phyloP scores from a whole-genome alignment of 441 rosid genomes.

The Viola pubescens region DNA sequence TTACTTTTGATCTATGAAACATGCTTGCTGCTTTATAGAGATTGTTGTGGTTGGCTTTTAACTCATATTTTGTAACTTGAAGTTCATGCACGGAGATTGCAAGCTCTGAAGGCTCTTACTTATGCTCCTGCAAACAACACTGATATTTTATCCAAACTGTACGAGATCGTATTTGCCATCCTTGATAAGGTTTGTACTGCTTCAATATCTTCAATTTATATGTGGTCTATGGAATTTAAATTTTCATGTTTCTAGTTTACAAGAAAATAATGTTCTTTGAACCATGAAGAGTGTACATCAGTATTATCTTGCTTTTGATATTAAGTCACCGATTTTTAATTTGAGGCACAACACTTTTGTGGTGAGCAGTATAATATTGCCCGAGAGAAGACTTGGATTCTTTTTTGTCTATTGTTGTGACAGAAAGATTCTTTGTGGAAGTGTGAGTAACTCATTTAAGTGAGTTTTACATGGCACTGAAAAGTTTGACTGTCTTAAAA shows the following conservation, averaged over 20 bases:
- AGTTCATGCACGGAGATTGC: slow-evolving; percentile 96
- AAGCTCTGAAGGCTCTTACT: slow-evolving; percentile 97
- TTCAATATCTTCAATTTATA: slow-evolving; percentile 15
- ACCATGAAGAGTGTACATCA: not conserved
- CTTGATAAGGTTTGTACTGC: slow-evolving; percentile 75
- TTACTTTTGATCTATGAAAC: too few relatives aligned
- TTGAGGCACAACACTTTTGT: not conserved
- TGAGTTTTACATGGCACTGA: too few relatives aligned
- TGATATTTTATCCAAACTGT: slow-evolving; percentile 74
- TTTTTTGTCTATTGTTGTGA: too few relatives aligned
- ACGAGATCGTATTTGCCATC: slow-evolving; percentile 87
- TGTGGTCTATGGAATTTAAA: not conserved
- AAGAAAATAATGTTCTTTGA: not conserved
- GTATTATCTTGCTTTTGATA: not conserved
- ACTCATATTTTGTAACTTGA: slow-evolving; percentile 27
- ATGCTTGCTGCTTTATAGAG: not conserved
- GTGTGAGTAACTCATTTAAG: too few relatives aligned
- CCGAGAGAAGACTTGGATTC: too few relatives aligned
- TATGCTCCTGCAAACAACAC: slow-evolving; percentile 77
- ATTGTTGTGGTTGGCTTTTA: slow-evolving; percentile 22
- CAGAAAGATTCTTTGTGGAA: too few relatives aligned
- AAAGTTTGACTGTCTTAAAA: too few relatives aligned
- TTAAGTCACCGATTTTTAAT: not conserved
- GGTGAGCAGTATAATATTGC: not conserved
- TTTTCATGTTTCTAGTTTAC: not conserved